Conservation (phyloP, 1,139 yeast genomes). For the Geotrichum europaeum region DNA sequence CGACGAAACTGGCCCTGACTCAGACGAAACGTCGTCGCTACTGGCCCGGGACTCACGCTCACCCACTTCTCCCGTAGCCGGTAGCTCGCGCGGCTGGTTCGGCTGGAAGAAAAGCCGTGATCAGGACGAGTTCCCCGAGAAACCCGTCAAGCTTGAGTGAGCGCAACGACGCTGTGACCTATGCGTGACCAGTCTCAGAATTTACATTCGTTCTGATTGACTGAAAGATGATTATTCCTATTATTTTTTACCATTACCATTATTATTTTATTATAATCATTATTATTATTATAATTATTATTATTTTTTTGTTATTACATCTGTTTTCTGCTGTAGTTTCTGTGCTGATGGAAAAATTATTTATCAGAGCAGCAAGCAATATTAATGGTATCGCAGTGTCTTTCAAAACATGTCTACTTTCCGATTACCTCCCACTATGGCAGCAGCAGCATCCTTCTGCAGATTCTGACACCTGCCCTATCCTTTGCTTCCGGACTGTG, state of each 20-base stretch:
- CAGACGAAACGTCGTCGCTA: conserved; percentile 5
- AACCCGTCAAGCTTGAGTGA: conserved; percentile 13
- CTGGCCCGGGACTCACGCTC: not conserved
- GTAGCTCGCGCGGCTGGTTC: not conserved
- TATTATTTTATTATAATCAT: not conserved
- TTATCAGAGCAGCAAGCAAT: not conserved
- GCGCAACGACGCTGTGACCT: not conserved
- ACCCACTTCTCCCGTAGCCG: not conserved
- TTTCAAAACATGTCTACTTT: no score
- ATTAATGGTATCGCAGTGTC: no score
- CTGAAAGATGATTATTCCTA: not conserved
- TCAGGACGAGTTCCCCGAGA: conserved; percentile 5
- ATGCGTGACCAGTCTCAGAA: not conserved
- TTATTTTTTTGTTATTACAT: not conserved
- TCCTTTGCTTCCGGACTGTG: not conserved
- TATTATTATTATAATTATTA: not conserved
- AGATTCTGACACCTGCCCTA: not conserved
- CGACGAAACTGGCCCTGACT: conserved; percentile 8
- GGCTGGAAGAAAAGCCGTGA: conserved; percentile 6
- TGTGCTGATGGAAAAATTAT: not conserved
- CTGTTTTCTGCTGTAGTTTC: not conserved
- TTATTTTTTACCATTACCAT: no score
- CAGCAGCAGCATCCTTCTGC: not conserved
- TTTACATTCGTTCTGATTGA: no score
- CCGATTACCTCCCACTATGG: not conserved